Evolutionary conservation across 2,329 filamentous ascomycete genomes (phyloP).

Genomic region (Colletotrichum sp.): DNA sequence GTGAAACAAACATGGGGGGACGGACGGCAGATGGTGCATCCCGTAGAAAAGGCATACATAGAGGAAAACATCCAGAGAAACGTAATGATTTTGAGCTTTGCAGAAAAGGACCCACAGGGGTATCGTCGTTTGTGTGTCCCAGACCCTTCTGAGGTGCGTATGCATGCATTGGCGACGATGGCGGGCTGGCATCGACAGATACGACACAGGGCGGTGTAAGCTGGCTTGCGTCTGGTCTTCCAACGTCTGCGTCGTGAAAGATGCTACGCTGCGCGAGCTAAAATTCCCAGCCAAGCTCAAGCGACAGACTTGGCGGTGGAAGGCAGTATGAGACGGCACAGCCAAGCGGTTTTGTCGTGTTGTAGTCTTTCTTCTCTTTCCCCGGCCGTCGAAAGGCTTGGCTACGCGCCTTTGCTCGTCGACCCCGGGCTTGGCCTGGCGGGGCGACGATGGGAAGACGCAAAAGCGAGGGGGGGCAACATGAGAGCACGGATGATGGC

Average conservation of each 20-base stretch:
- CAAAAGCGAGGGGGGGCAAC: background rate
- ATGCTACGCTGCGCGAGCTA: background rate
- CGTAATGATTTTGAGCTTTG: background rate
- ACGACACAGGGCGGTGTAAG: background rate
- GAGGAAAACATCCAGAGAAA: background rate
- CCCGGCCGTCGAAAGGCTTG: background rate
- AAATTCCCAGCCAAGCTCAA: background rate
- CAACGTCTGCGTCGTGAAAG: background rate
- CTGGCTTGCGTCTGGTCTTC: background rate
- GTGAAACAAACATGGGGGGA: constrained; percentile 4
- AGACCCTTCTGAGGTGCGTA: background rate
- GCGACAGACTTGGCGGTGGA: background rate
- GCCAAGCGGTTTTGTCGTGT: constrained; percentile 1
- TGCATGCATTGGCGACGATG: background rate
- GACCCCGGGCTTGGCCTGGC: background rate
- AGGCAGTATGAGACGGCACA: constrained; percentile 1
- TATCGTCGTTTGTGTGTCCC: background rate
- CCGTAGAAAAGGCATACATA: background rate
- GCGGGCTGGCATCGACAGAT: background rate
- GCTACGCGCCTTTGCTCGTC: background rate
- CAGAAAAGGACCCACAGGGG: background rate
- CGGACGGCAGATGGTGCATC: background rate
- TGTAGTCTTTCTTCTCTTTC: background rate
- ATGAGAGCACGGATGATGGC: background rate
- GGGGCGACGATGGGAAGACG: background rate